A percentile compares a stretch with the other conserved stretches of the same genome.
These are phyloP conservation scores for Rusavskia elegans DNA, from an alignment of 495 filamentous ascomycete genomes.

Conservation along the genomic window DNA sequence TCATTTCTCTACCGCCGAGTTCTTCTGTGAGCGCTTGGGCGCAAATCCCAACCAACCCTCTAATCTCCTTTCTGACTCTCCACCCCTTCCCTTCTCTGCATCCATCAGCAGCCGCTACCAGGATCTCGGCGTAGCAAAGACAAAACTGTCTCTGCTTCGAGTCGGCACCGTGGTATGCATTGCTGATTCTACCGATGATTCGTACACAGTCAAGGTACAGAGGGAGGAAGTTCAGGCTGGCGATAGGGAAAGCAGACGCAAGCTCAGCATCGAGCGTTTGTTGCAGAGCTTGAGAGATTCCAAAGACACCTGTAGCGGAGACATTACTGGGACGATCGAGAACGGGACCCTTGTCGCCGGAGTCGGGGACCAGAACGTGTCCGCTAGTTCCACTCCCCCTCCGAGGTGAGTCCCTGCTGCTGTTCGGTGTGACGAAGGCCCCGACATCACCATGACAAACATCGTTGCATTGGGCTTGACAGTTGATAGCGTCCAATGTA, in stretches of 20 bases:
- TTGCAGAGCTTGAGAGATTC: background rate
- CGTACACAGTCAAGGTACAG: conserved; percentile 10
- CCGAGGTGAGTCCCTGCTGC: too few species aligned
- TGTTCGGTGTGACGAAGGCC: too few species aligned
- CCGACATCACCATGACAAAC: background rate
- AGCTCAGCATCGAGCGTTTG: conserved; percentile 3
- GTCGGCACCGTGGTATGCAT: conserved; percentile 8
- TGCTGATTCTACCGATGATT: conserved; percentile 9
- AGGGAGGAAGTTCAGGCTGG: conserved; percentile 11
- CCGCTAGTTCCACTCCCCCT: background rate
- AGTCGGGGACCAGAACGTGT: background rate
- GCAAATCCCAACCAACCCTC: conserved; percentile 9
- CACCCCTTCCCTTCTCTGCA: conserved; percentile 1
- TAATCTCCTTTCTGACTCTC: background rate
- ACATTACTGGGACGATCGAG: too few species aligned
- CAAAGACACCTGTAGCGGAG: too few species aligned
- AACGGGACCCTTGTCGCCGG: background rate
- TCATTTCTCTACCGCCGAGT: conserved; percentile 1
- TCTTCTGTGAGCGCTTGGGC: conserved; percentile 2
- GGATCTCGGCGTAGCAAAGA: conserved; percentile 9
- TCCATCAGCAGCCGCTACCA: conserved; percentile 11
- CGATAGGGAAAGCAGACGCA: conserved; percentile 6
- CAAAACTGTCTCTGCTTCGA: conserved; percentile 5
- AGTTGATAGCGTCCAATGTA: background rate
- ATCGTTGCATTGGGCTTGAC: background rate